phyloP scores from a whole-genome alignment of 2,329 filamentous ascomycete species.

The Graphilbum sp. region DNA sequence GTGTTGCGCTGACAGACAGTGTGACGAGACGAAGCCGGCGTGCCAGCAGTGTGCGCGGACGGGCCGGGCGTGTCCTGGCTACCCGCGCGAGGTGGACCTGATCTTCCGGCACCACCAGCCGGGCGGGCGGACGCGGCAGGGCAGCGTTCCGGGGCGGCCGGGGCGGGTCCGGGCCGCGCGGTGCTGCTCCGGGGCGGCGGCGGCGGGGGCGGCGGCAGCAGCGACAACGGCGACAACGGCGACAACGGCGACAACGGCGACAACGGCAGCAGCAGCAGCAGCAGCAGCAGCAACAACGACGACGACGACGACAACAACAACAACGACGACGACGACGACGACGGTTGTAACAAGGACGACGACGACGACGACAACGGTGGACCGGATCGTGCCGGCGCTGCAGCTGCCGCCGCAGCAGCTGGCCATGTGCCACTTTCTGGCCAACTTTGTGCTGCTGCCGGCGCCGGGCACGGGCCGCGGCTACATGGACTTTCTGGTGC shows the following conservation, averaged over 20 bases:
- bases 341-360: no score
- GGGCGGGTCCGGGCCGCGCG: not conserved
- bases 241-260: not conserved
- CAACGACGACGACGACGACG: no score
- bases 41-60: slow-evolving; percentile 51
- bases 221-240: not conserved
- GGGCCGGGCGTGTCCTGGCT: slow-evolving; percentile 46
- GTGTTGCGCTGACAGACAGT: slow-evolving; percentile 27
- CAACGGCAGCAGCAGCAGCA: not conserved
- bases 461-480: slow-evolving; percentile 32
- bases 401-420: slow-evolving; percentile 34
- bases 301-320: no score
- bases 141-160: not conserved
- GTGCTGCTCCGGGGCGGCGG: no score
- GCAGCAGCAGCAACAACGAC: no score
- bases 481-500: slow-evolving; percentile 42
- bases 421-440: slow-evolving; percentile 41
- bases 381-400: slow-evolving; percentile 12
- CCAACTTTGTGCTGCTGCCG: slow-evolving; percentile 43
- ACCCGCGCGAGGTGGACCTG: slow-evolving; percentile 55
- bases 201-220: no score
- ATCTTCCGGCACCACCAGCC: slow-evolving; percentile 42
- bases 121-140: not conserved
- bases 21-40: slow-evolving; percentile 49
- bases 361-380: no score